Conservation (phyloP, 306 rosid genomes). For the Lathyrus aphaca region DNA sequence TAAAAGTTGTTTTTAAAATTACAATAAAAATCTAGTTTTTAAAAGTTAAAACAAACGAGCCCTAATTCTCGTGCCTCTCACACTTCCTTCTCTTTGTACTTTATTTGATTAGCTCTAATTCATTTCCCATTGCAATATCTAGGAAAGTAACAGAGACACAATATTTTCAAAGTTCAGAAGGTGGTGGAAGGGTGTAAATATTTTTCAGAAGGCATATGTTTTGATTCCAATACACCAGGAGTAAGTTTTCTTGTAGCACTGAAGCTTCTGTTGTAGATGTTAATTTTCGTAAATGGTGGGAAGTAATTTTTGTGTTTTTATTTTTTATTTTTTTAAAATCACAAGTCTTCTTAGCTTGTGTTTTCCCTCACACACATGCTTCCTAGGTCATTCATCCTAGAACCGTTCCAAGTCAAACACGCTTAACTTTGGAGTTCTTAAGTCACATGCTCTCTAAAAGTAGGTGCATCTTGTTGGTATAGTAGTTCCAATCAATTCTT, state of each 20-base stretch:
- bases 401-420: background rate
- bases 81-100: slow-evolving; percentile 22
- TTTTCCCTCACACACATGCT: background rate
- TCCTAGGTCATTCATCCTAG: background rate
- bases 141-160: slow-evolving; percentile 60
- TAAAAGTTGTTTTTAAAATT: too few relatives aligned
- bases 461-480: too few relatives aligned
- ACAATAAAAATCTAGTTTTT: too few relatives aligned
- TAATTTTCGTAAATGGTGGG: slow-evolving; percentile 27
- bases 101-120: slow-evolving; percentile 36
- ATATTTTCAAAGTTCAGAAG: slow-evolving; percentile 82
- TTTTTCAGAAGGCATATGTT: slow-evolving; percentile 87
- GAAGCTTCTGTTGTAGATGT: slow-evolving; percentile 12
- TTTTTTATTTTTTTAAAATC: background rate
- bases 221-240: slow-evolving; percentile 86
- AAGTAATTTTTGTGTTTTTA: slow-evolving; percentile 23
- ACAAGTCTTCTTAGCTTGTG: background rate
- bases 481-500: background rate
- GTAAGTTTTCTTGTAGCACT: slow-evolving; percentile 54
- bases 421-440: background rate
- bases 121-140: slow-evolving; percentile 44
- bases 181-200: slow-evolving; percentile 97
- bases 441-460: background rate
- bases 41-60: too few relatives aligned
- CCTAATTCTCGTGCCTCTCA: background rate